Evolutionary conservation across 2,329 filamentous ascomycete genomes (phyloP).

Genomic region (Plenodomus tracheiphilus): DNA sequence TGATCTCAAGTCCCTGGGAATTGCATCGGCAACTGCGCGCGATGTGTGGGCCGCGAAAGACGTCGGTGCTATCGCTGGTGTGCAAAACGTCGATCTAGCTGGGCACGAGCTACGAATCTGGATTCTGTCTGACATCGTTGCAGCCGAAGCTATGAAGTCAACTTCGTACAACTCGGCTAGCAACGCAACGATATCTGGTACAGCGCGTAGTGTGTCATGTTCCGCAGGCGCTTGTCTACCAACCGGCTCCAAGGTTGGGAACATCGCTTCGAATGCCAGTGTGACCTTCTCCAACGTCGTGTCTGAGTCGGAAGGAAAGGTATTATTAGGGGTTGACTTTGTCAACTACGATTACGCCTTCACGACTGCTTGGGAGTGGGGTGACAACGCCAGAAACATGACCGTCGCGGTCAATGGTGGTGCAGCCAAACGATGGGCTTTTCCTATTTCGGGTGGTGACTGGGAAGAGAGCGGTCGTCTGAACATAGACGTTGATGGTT

Average conservation of each 20-base stretch:
- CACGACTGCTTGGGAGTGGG: conserved; percentile 37
- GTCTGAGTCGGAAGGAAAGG: conserved; percentile 25
- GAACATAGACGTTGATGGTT: conserved; percentile 31
- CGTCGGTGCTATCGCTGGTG: conserved; percentile 18
- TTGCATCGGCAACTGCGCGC: conserved; percentile 39
- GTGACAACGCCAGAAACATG: conserved; percentile 43
- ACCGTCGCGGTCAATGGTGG: conserved; percentile 46
- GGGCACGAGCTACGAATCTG: conserved; percentile 37
- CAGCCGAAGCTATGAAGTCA: conserved; percentile 11
- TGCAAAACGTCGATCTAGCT: conserved; percentile 18
- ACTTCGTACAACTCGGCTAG: conserved; percentile 37
- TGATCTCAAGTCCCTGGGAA: conserved; percentile 36
- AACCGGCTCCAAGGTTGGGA: conserved; percentile 36
- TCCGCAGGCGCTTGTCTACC: conserved; percentile 31
- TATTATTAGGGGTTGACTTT: conserved; percentile 45
- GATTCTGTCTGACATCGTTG: conserved; percentile 41
- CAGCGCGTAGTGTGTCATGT: conserved; percentile 32
- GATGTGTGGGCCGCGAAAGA: conserved; percentile 43
- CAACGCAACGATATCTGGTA: conserved; percentile 35
- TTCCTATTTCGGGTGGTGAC: conserved; percentile 47
- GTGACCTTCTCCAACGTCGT: conserved; percentile 35
- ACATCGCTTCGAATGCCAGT: conserved; percentile 30
- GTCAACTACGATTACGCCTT: conserved; percentile 47
- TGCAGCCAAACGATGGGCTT: conserved; percentile 38
- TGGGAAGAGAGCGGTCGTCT: conserved; percentile 41